Evolutionary conservation across 176 grass and related monocot genomes (phyloP).

Genomic region (Oryza meyeriana): DNA sequence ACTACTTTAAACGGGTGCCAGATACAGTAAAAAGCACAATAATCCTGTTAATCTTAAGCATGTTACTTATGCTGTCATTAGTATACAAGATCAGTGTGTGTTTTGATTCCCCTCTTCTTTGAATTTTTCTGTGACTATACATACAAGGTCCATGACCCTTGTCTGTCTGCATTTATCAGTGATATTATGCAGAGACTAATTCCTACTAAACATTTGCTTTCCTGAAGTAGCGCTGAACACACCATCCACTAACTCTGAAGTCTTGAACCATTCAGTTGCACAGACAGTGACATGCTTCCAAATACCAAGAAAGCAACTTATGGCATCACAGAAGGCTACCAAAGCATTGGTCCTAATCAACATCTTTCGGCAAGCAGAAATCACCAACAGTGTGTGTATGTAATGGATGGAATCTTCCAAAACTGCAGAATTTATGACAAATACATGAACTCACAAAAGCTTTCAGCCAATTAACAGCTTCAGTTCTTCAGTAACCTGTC

Average conservation of each 20-base stretch:
- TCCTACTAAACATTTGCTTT: neutral
- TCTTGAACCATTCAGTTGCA: neutral
- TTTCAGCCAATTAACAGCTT: neutral
- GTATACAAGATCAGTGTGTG: neutral
- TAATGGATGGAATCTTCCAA: neutral
- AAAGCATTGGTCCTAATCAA: neutral
- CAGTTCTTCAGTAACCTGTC: neutral
- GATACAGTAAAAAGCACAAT: neutral
- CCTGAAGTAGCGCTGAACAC: neutral
- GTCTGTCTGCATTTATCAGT: neutral
- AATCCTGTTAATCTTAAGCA: neutral
- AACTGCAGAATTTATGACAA: neutral
- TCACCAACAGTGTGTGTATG: neutral
- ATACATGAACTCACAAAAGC: neutral
- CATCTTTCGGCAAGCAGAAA: neutral
- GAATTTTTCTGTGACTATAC: neutral
- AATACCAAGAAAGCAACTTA: neutral
- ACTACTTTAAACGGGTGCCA: neutral
- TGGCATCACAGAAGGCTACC: neutral
- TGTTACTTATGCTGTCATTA: neutral
- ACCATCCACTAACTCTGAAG: slow-evolving; percentile 3
- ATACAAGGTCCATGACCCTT: neutral
- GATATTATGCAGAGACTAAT: neutral
- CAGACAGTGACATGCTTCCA: neutral
- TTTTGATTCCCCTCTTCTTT: too few relatives aligned